Conservation (phyloP, 495 filamentous ascomycete genomes). For the Saxophila tyrrhenica region DNA sequence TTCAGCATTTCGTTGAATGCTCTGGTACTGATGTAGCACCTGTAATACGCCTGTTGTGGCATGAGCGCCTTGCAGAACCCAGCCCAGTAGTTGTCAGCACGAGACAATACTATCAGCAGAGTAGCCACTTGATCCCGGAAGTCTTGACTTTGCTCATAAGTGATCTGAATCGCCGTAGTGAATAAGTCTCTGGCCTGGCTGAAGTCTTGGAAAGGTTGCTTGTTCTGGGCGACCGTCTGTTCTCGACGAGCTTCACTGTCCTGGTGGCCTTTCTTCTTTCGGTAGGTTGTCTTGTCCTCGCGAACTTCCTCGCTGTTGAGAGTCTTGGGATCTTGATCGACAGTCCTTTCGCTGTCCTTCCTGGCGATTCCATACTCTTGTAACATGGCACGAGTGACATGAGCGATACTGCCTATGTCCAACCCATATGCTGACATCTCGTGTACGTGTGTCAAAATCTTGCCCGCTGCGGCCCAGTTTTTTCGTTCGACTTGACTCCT, state of each 20-base stretch:
- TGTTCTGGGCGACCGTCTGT: too few species aligned
- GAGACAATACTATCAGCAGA: neutral
- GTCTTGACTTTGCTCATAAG: neutral
- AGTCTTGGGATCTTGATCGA: too few species aligned
- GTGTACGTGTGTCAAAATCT: conserved; percentile 35
- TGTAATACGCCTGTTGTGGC: neutral
- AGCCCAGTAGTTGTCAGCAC: conserved; percentile 5
- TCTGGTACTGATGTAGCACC: neutral
- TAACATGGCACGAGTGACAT: conserved; percentile 20
- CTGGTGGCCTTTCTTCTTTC: too few species aligned
- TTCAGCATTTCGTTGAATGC: conserved; percentile 41
- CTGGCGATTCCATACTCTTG: neutral
- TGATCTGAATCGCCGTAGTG: neutral
- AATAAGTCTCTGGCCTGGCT: neutral
- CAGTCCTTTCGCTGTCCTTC: neutral
- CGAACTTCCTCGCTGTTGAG: too few species aligned
- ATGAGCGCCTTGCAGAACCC: conserved; percentile 3
- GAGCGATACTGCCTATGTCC: conserved; percentile 18
- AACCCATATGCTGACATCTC: conserved; percentile 19
- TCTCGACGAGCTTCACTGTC: too few species aligned
- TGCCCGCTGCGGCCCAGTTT: conserved; percentile 38
- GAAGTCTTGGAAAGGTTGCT: too few species aligned
- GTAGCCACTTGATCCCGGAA: neutral
- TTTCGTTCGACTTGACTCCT: conserved; percentile 37
- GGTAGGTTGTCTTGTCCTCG: too few species aligned